Percentiles rank a stretch among this genome's conserved stretches.
Conservation (phyloP, 495 filamentous ascomycete genomes). For the Penicillium paradoxum region DNA sequence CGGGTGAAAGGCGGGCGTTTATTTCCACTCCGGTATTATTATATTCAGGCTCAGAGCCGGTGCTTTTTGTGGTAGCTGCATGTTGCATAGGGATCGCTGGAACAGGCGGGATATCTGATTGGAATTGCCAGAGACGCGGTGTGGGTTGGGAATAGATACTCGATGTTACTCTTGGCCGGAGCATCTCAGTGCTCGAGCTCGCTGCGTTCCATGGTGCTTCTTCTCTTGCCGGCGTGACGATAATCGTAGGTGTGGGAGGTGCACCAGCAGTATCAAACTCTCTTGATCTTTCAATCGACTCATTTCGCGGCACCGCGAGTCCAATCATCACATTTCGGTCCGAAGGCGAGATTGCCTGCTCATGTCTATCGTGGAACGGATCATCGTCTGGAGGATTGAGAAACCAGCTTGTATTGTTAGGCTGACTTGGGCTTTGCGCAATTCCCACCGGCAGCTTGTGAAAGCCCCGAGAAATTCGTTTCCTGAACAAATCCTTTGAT, state of each 20-base stretch:
- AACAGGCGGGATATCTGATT: conserved; percentile 50
- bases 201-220: conserved; percentile 50
- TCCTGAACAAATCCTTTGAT: conserved; percentile 24
- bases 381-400: conserved; percentile 10
- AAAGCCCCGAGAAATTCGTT: conserved; percentile 16
- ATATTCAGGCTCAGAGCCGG: conserved; percentile 25
- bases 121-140: conserved; percentile 24
- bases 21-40: conserved; percentile 22
- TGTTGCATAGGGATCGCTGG: conserved; percentile 55
- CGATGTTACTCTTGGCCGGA: conserved; percentile 45
- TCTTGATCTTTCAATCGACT: conserved; percentile 38
- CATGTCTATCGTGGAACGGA: conserved; percentile 20
- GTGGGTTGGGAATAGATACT: conserved; percentile 67
- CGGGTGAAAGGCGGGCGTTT: conserved; percentile 38
- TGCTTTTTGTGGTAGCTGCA: conserved; percentile 20
- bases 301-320: conserved; percentile 60
- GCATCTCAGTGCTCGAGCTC: conserved; percentile 23
- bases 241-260: conserved; percentile 52
- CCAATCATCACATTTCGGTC: conserved; percentile 78
- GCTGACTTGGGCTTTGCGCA: not conserved
- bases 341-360: conserved; percentile 65
- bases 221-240: conserved; percentile 63
- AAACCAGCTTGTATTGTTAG: conserved; percentile 12
- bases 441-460: conserved; percentile 17
- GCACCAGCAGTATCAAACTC: conserved; percentile 31